A percentile compares a stretch with the other conserved stretches of the same genome.
Evolutionary conservation across 257 asterid genomes (phyloP).

Genomic region (Przewalskia tangutica): DNA sequence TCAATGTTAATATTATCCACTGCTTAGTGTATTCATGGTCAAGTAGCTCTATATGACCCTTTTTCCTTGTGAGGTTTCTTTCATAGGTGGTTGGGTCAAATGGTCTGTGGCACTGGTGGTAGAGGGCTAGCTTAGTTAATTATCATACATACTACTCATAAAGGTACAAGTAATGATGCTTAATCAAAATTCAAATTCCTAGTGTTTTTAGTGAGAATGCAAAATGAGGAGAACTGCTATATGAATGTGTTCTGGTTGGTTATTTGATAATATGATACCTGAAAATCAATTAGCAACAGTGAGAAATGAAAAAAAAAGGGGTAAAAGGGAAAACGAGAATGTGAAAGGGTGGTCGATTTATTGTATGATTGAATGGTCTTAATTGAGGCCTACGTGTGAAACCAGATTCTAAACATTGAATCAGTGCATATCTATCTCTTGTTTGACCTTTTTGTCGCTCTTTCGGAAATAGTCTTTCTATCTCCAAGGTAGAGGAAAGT

Average conservation of each 20-base stretch:
- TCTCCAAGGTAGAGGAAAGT: no score
- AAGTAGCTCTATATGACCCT: background rate
- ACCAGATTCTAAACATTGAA: no score
- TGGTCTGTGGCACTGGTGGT: background rate
- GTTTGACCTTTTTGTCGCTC: no score
- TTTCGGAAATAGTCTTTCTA: no score
- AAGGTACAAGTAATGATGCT: background rate
- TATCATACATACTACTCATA: background rate
- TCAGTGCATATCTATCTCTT: background rate
- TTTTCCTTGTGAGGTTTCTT: background rate
- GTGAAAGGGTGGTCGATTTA: background rate
- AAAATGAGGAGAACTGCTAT: background rate
- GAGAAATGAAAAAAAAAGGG: background rate
- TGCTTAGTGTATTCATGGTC: background rate
- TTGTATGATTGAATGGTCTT: background rate
- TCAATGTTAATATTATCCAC: background rate
- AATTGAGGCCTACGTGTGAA: background rate
- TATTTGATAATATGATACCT: background rate
- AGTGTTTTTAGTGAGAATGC: background rate
- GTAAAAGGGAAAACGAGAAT: background rate
- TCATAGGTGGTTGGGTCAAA: background rate
- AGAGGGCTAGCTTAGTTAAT: background rate
- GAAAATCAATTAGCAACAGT: background rate
- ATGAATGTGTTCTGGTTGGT: background rate
- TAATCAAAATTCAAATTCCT: background rate